Evolutionary conservation across 768 basidiomycete species (phyloP).

Genomic region (Podaxis carcinomalis): DNA sequence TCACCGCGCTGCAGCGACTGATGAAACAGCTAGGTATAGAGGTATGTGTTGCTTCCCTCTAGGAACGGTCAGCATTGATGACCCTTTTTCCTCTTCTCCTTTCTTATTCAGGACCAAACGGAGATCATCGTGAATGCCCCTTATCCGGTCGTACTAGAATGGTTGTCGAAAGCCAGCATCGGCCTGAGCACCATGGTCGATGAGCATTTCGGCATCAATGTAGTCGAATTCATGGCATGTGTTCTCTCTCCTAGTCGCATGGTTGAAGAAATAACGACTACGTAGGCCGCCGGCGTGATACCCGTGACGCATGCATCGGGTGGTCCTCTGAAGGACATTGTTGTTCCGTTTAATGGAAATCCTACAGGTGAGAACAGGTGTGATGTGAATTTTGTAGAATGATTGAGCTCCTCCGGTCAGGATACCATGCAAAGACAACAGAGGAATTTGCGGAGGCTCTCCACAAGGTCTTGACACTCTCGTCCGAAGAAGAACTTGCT

Average conservation of each 20-base stretch:
- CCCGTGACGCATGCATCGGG: constrained; percentile 92
- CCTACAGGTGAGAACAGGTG: constrained; percentile 49
- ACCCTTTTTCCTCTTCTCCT: background rate
- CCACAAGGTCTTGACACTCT: constrained; percentile 57
- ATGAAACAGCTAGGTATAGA: constrained; percentile 61
- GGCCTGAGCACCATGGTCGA: constrained; percentile 97
- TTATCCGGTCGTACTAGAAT: constrained; percentile 62
- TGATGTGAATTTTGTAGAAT: background rate
- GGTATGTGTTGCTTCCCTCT: constrained; percentile 29
- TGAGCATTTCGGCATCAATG: constrained; percentile 97
- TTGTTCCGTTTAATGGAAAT: constrained; percentile 71
- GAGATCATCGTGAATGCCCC: constrained; percentile 82
- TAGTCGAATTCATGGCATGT: constrained; percentile 95
- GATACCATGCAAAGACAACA: constrained; percentile 73
- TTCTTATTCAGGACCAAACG: constrained; percentile 50
- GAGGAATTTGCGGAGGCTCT: constrained; percentile 65
- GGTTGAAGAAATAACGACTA: background rate
- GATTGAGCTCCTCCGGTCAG: constrained; percentile 25
- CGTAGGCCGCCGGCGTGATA: constrained; percentile 88
- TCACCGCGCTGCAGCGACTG: constrained; percentile 53
- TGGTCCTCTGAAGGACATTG: constrained; percentile 88
- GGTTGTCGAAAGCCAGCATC: constrained; percentile 73
- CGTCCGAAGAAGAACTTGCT: constrained; percentile 47
- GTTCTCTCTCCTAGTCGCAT: background rate
- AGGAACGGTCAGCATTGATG: background rate